Base-by-base conservation (phyloP, 345 rosid species). In the Moricandia moricandioides region DNA sequence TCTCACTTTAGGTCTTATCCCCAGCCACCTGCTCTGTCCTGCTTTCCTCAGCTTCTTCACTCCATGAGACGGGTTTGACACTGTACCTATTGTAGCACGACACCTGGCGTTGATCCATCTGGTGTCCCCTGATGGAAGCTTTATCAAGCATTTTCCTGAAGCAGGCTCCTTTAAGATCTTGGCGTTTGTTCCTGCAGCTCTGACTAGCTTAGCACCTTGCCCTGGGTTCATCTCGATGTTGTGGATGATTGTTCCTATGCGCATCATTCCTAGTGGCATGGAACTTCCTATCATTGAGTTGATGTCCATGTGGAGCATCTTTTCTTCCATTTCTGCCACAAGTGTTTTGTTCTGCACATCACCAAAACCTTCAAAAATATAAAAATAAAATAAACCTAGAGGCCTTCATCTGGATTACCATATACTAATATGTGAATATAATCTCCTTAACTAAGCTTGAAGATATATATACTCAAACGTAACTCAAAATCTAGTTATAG, bases 221-320 rank as follows among this genome's bases (percentile, higher is more conserved):
- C 95, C 93, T 0, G 96, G 93, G 71, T 89, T 88, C 79, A 90
- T 62, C 80, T 94, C 98, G 37, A 94, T 85, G 85, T 91, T 91
- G 88, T 94, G 97, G 78, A 94, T 88, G 57, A 90, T 80, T 7
- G 96, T 91, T 40, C 97, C 97, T 3, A 94, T 94, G 8, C 96
- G 89, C 98, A 91, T 94, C 52, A 85, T 74, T 52, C 86, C 81
- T 29, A 91, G 82, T 0, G 97, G 97, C 97, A 90, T 94, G 67
- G 91, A 88, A 71, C 93, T 87, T 49, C 98, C 97, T 5, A 86
- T 82, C 85, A 89, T 97, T 8, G 91, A 84, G 86, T 83, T 91
- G 69, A 91, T 81, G 78, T 94, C 97, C 16, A 90, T 87, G 74
- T 86, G 87, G 43, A 81, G 82, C 89, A 85, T 80, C 68, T 87